These are phyloP conservation scores for Colletotrichum lini DNA, from an alignment of 2,329 filamentous ascomycete genomes.

Conservation along the genomic window DNA sequence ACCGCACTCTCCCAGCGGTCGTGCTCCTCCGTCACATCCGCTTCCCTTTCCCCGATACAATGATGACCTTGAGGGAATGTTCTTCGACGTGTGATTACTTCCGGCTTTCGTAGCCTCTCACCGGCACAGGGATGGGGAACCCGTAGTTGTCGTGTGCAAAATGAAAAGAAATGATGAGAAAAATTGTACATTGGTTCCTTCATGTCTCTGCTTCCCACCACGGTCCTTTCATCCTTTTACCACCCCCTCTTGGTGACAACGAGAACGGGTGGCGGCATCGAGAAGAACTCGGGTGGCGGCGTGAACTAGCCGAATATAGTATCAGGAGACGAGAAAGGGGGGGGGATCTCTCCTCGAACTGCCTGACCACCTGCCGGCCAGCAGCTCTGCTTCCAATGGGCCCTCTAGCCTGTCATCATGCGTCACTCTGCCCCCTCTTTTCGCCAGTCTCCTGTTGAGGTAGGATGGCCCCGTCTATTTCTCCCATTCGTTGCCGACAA, in stretches of 20 bases:
- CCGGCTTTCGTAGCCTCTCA: no score
- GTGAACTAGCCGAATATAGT: not conserved
- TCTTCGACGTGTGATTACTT: no score
- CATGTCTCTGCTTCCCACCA: no score
- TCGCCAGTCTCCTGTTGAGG: not conserved
- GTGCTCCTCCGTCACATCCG: not conserved
- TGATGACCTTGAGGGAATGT: no score
- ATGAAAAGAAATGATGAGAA: not conserved
- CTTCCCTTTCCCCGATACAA: not conserved
- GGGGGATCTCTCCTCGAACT: not conserved
- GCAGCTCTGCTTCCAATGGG: not conserved
- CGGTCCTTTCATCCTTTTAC: no score
- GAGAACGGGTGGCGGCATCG: not conserved
- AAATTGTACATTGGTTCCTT: not conserved
- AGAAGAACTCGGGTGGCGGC: not conserved
- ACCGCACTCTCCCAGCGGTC: no score
- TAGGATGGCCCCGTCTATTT: slow-evolving; percentile 13
- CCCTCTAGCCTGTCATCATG: not conserved
- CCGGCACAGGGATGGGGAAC: no score
- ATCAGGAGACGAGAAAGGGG: not conserved
- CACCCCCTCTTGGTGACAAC: not conserved
- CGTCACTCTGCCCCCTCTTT: not conserved
- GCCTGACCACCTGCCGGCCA: not conserved
- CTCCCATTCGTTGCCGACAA: slow-evolving; percentile 70
- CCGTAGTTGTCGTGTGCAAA: not conserved